Evolutionary conservation across 768 basidiomycete genomes (phyloP), one percentile per base, ranked within the genome.

Genomic region (Leccinellum rugosiceps): DNA sequence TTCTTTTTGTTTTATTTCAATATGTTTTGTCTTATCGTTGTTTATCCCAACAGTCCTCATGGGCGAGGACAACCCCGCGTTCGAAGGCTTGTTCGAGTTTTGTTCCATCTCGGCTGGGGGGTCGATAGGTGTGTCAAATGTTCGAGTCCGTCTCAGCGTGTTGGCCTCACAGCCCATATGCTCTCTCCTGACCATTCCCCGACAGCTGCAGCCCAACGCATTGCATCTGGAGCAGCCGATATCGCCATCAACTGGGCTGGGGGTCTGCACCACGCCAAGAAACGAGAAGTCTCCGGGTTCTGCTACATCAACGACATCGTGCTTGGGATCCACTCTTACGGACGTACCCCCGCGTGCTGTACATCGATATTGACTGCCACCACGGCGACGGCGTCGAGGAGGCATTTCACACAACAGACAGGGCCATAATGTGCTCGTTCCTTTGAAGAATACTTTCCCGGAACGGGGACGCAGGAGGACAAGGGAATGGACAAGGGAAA

Each of bases 301-400:
- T 99, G 97, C 79, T 99, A 98, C 78, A 88, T 98, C 75, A 99
- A 99, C 72, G 92, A 95, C 72, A 99, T 98, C 69, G 94, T 97
- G 1, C 86, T 98, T 25, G 89, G 86, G 44, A 96, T 97, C 38
- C 81, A 71, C 85, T 99, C 8, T 77, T 96, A n/a, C 84, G 94
- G 63, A 83, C 78, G 55, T 85, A 85, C 67, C 80, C 91, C 3
- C 87, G 97, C 53, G 96, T 99, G 14, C 77, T 99, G 30, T 98
- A 99, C 71, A 88, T 99, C 72, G 96, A 99, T 74, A 94, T 98
- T 58, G 97, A 98, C 73, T 94, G 94, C 50, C 97, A 98, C 70
- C 97, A 99, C 71, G 96, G 97, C 17, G 97, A 98, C 69, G 96
- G 96, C 14, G 97, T 98, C 32, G 97, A 99, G 66, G 97, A 98